These are phyloP conservation scores for Candida silvicultrix DNA, from an alignment of 805 yeast species.

Conservation along the genomic window DNA sequence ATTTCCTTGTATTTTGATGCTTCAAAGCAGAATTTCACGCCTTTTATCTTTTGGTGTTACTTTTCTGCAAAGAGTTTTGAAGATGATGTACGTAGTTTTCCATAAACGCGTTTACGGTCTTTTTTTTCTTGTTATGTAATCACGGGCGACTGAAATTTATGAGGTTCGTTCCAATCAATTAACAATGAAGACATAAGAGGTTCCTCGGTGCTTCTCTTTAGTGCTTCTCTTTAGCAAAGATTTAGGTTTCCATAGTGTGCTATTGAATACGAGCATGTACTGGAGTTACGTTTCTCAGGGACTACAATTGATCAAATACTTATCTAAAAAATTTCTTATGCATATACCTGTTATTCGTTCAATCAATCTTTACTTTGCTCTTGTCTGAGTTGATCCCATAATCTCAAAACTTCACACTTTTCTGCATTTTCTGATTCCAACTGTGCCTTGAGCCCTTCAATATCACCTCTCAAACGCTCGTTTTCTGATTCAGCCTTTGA, in stretches of 20 bases:
- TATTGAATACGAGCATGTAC: no score
- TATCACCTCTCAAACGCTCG: conserved; percentile 40
- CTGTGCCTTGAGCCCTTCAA: conserved; percentile 43
- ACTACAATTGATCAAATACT: no score
- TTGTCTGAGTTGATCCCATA: conserved; percentile 31
- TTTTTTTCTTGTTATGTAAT: neutral
- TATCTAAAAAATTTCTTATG: no score
- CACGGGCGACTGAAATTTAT: neutral
- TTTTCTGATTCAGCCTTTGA: conserved; percentile 36
- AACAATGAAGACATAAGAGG: no score
- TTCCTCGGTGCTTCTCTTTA: no score
- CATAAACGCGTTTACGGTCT: neutral
- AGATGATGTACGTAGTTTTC: neutral
- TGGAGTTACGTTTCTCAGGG: neutral
- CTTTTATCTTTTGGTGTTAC: no score
- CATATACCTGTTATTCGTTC: no score
- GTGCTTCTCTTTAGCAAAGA: no score
- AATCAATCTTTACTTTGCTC: conserved; percentile 11
- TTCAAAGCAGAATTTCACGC: neutral
- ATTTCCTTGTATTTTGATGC: neutral
- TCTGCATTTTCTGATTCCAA: conserved; percentile 48
- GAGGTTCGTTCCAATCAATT: no score
- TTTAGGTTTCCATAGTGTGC: no score
- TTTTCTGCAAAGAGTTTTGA: neutral
- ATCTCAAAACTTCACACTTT: conserved; percentile 47